These are phyloP conservation scores for Hypoxylon sp. DNA, from an alignment of 2,329 filamentous ascomycete genomes.

Conservation along the genomic window DNA sequence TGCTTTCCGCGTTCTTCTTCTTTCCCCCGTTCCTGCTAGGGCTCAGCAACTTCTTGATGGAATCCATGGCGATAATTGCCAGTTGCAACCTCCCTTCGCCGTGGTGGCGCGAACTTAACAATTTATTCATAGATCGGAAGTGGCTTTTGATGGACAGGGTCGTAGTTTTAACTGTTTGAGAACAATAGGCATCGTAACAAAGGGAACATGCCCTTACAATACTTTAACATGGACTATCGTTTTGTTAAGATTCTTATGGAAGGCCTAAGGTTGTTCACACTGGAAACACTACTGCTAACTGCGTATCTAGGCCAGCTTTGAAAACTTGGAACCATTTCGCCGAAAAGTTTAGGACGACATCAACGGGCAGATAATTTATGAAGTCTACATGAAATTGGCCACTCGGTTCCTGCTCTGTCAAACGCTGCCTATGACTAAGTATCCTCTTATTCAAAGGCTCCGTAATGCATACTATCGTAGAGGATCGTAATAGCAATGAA, in stretches of 20 bases:
- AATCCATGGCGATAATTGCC: slow-evolving; percentile 33
- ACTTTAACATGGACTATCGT: not conserved
- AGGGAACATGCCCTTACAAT: not conserved
- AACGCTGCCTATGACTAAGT: no score
- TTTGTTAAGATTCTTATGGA: not conserved
- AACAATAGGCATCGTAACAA: slow-evolving; percentile 9
- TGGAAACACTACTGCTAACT: not conserved
- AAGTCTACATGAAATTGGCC: no score
- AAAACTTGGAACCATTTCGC: not conserved
- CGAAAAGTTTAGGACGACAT: no score
- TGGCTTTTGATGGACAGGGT: not conserved
- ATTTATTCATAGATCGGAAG: not conserved
- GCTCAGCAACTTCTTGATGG: slow-evolving; percentile 28
- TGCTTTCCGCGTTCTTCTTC: not conserved
- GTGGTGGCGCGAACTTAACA: not conserved
- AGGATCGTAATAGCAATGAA: no score
- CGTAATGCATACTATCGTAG: no score
- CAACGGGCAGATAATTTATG: no score
- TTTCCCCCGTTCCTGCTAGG: slow-evolving; percentile 27
- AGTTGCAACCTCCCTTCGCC: not conserved
- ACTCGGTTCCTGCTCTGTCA: no score
- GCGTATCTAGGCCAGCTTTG: no score
- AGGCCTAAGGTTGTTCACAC: not conserved
- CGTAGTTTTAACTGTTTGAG: not conserved
- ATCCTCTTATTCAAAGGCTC: no score